phyloP scores from a whole-genome alignment of 331 rosid species.

The Spiraea crenata region DNA sequence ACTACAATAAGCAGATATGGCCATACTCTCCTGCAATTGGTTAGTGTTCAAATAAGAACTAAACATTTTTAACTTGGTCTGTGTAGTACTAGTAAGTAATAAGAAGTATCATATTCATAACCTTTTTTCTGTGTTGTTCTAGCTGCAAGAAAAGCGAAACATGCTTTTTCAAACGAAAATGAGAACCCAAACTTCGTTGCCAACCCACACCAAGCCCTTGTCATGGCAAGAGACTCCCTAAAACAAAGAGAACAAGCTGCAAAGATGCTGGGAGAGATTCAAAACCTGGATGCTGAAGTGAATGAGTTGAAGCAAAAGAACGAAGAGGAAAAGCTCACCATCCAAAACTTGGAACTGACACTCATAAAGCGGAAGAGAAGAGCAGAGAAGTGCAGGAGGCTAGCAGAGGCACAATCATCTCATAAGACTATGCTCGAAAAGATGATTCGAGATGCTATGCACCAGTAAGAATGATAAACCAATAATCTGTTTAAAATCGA shows the following conservation, averaged over 20 bases:
- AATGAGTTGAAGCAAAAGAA: constrained; percentile 61
- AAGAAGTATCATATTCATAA: constrained; percentile 12
- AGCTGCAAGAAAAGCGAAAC: constrained; percentile 53
- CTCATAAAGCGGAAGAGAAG: constrained; percentile 69
- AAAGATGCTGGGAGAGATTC: constrained; percentile 66
- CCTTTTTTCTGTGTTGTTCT: constrained; percentile 28
- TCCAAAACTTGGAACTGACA: constrained; percentile 72
- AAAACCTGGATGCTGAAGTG: constrained; percentile 69
- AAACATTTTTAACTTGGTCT: not conserved
- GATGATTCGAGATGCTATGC: constrained; percentile 97
- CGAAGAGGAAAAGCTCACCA: constrained; percentile 70
- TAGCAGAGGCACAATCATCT: constrained; percentile 91
- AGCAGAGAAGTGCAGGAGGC: constrained; percentile 81
- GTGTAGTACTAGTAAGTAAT: not conserved
- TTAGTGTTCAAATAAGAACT: constrained; percentile 32
- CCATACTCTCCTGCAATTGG: constrained; percentile 66
- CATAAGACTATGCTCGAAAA: constrained; percentile 79
- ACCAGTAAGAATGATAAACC: constrained; percentile 64
- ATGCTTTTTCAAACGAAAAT: constrained; percentile 60
- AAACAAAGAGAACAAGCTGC: constrained; percentile 77
- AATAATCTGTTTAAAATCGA: not conserved
- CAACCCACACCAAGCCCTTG: constrained; percentile 85
- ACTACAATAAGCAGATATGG: constrained; percentile 61
- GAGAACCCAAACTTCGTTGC: constrained; percentile 56
- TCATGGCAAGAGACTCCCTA: constrained; percentile 79